A percentile compares a stretch with the other conserved stretches of the same genome.
phyloP scores from a whole-genome alignment of 257 asterid species.

The Lantana camara region DNA sequence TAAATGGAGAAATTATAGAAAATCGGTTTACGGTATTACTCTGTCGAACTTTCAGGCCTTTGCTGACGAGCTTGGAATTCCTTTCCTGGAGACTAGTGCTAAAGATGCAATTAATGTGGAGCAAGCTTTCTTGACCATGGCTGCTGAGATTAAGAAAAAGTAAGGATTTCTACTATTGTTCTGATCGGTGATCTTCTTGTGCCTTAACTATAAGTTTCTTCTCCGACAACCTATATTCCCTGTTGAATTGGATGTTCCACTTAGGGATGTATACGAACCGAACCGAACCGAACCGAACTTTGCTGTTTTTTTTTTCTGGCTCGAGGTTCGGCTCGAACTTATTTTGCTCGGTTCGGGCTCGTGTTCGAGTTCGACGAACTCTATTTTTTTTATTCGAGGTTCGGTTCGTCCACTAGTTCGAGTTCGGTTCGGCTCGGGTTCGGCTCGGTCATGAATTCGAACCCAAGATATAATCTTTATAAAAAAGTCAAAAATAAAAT shows the following conservation, averaged over 20 bases:
- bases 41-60: slow-evolving; percentile 61
- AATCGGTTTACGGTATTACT: neutral
- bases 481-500: too few relatives aligned
- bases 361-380: too few relatives aligned
- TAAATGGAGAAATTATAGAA: neutral
- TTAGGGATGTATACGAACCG: too few relatives aligned
- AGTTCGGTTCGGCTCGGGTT: too few relatives aligned
- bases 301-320: too few relatives aligned
- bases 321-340: too few relatives aligned
- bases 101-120: slow-evolving; percentile 95
- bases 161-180: slow-evolving; percentile 29
- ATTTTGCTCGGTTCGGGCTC: too few relatives aligned
- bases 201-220: neutral
- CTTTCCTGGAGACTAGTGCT: slow-evolving; percentile 98
- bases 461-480: too few relatives aligned
- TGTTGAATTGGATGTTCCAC: neutral
- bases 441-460: too few relatives aligned
- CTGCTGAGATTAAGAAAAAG: slow-evolving; percentile 95
- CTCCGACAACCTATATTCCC: neutral
- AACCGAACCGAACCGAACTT: too few relatives aligned
- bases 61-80: slow-evolving; percentile 95
- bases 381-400: too few relatives aligned
- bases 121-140: slow-evolving; percentile 98
- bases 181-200: slow-evolving; percentile 3
- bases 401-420: too few relatives aligned